A percentile compares a stretch with the other conserved stretches of the same genome.
These are phyloP conservation scores for Talaromyces ruber DNA, from an alignment of 495 filamentous ascomycete genomes.

Conservation along the genomic window DNA sequence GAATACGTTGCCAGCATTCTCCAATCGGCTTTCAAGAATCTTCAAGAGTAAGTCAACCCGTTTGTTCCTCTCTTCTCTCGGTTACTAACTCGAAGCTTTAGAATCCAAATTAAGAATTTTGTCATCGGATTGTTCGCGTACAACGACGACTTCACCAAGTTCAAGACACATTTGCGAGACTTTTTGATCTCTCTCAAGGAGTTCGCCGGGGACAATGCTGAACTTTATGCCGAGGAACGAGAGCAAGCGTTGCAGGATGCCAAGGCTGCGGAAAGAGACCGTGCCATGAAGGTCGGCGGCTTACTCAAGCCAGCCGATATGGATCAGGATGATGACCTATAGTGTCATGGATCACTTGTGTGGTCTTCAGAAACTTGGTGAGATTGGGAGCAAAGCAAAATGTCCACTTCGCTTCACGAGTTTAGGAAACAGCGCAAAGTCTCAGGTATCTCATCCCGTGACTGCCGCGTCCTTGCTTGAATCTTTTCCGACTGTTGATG, in stretches of 20 bases:
- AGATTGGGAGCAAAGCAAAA: not conserved
- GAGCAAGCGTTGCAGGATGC: slow-evolving; percentile 76
- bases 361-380: not conserved
- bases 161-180: slow-evolving; percentile 90
- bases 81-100: slow-evolving; percentile 37
- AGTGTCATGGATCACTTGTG: slow-evolving; percentile 41
- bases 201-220: slow-evolving; percentile 74
- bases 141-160: slow-evolving; percentile 74
- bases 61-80: not conserved
- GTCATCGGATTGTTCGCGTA: slow-evolving; percentile 76
- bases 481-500: not conserved
- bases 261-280: slow-evolving; percentile 71
- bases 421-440: not conserved
- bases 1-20: slow-evolving; percentile 80
- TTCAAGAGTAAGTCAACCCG: slow-evolving; percentile 67
- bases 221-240: slow-evolving; percentile 91
- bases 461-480: not conserved
- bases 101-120: slow-evolving; percentile 79
- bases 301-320: slow-evolving; percentile 89
- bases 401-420: not conserved
- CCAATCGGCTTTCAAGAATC: slow-evolving; percentile 85
- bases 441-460: not conserved
- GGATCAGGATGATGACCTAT: slow-evolving; percentile 86
- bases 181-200: slow-evolving; percentile 97
- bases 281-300: slow-evolving; percentile 85